phyloP scores from a whole-genome alignment of 2,329 filamentous ascomycete genomes.

The Cladosporium sp. region DNA sequence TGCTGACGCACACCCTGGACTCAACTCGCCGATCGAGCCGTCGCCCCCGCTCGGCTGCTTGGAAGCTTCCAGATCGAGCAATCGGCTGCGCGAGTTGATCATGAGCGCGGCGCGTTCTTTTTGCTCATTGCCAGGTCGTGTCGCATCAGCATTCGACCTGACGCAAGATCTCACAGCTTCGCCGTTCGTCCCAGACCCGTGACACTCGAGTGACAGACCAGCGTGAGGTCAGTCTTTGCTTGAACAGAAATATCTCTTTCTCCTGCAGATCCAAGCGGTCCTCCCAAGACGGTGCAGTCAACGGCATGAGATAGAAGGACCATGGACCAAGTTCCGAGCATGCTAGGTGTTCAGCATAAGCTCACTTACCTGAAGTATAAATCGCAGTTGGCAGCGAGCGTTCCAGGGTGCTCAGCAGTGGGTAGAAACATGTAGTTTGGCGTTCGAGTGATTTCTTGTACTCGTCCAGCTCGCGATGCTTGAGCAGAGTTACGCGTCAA shows the following conservation, averaged over 20 bases:
- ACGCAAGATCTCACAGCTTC: neutral
- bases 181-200: neutral
- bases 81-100: conserved; percentile 6
- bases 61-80: conserved; percentile 17
- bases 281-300: neutral
- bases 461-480: neutral
- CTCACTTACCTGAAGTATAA: neutral
- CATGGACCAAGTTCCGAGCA: neutral
- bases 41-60: conserved; percentile 17
- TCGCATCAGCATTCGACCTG: neutral
- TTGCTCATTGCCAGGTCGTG: neutral
- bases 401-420: neutral
- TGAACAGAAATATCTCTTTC: neutral
- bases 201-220: neutral
- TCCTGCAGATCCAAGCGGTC: neutral
- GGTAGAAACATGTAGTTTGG: neutral
- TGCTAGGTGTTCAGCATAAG: neutral
- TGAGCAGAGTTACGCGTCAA: neutral
- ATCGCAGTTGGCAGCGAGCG: neutral
- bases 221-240: neutral
- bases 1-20: conserved; percentile 16
- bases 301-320: neutral
- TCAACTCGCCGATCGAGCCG: conserved; percentile 17
- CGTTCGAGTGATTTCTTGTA: neutral
- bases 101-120: neutral